Evolutionary conservation across 805 yeast species (phyloP).

Genomic region (Helenozyma rhizophorensis): DNA sequence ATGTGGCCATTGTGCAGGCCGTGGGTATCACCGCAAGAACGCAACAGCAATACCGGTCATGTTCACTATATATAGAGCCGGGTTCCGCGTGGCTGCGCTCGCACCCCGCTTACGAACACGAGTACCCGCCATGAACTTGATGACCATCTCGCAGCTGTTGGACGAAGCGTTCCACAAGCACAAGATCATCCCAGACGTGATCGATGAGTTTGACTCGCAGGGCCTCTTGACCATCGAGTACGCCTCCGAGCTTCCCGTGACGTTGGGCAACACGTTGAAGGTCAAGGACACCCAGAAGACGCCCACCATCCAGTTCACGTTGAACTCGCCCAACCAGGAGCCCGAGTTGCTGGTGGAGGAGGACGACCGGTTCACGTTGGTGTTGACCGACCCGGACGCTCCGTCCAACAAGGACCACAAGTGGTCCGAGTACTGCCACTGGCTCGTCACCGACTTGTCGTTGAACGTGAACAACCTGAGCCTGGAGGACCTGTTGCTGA

Average conservation of each 20-base stretch:
- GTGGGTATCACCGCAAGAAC: too few relatives aligned
- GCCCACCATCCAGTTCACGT: slow-evolving; percentile 66
- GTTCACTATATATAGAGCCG: slow-evolving; percentile 13
- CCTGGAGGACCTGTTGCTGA: slow-evolving; percentile 20
- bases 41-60: slow-evolving; percentile 4
- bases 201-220: slow-evolving; percentile 45
- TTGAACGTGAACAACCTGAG: slow-evolving; percentile 30
- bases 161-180: slow-evolving; percentile 47
- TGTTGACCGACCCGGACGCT: slow-evolving; percentile 91
- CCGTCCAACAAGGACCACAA: slow-evolving; percentile 77
- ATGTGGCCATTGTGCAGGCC: too few relatives aligned
- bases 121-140: slow-evolving; percentile 33
- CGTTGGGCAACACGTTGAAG: slow-evolving; percentile 71
- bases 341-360: slow-evolving; percentile 37
- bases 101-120: background rate
- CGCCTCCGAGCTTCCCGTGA: slow-evolving; percentile 53
- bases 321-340: slow-evolving; percentile 43
- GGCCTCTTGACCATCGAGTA: slow-evolving; percentile 64
- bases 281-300: slow-evolving; percentile 61
- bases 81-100: slow-evolving; percentile 1
- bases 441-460: slow-evolving; percentile 53
- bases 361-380: slow-evolving; percentile 62
- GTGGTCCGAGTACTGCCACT: slow-evolving; percentile 88
- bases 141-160: slow-evolving; percentile 53
- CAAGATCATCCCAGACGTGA: slow-evolving; percentile 50